Evolutionary conservation across 176 grass and related monocot genomes (phyloP).

Genomic region (Themeda triandra): DNA sequence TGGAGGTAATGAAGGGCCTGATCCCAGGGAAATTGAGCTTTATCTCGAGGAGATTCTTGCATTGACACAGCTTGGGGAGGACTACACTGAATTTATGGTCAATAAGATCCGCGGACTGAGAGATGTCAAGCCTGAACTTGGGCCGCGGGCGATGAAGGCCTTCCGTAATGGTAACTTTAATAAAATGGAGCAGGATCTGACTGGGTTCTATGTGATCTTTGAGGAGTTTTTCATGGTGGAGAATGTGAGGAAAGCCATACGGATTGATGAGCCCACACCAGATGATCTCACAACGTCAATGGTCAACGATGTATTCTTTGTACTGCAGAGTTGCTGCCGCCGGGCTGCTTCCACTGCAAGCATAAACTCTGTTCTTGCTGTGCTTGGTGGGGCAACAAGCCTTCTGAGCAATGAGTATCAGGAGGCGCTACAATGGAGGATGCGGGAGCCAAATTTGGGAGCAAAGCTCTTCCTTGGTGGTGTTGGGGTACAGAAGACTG

Average conservation of each 20-base stretch:
- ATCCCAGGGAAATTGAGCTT: slow-evolving; percentile 73
- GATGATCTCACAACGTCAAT: slow-evolving; percentile 84
- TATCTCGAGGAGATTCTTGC: slow-evolving; percentile 88
- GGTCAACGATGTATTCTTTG: slow-evolving; percentile 90
- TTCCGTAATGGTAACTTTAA: slow-evolving; percentile 77
- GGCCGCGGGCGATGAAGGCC: slow-evolving; percentile 64
- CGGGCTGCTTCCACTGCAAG: slow-evolving; percentile 79
- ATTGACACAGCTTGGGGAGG: slow-evolving; percentile 90
- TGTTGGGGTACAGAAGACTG: slow-evolving; percentile 81
- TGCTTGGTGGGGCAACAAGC: slow-evolving; percentile 67
- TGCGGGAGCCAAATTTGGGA: slow-evolving; percentile 80
- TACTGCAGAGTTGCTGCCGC: slow-evolving; percentile 81
- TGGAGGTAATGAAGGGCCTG: slow-evolving; percentile 58
- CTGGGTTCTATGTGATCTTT: slow-evolving; percentile 86
- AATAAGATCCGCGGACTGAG: slow-evolving; percentile 75
- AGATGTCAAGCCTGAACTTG: slow-evolving; percentile 67
- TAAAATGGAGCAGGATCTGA: slow-evolving; percentile 73
- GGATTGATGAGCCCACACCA: slow-evolving; percentile 63
- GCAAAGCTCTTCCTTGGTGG: slow-evolving; percentile 88
- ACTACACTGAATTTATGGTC: slow-evolving; percentile 92
- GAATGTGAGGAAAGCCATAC: slow-evolving; percentile 92
- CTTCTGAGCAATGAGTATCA: slow-evolving; percentile 89
- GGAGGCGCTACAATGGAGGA: slow-evolving; percentile 81
- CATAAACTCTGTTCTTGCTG: slow-evolving; percentile 82
- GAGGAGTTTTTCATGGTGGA: slow-evolving; percentile 99